phyloP scores from a whole-genome alignment of 164 flowering plant genomes.

The Stephania japonica region DNA sequence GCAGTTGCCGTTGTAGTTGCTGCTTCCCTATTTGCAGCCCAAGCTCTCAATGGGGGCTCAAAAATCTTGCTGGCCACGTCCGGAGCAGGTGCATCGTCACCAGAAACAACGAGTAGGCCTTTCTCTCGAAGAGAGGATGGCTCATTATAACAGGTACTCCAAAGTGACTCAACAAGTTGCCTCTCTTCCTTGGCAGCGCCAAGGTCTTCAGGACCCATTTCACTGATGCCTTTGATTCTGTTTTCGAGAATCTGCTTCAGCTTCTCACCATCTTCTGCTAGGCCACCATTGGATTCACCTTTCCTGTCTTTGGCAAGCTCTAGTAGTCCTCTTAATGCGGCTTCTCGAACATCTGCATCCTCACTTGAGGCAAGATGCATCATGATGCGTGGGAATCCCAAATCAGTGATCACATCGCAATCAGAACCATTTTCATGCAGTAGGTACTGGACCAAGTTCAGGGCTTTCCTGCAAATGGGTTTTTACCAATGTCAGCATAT shows the following conservation, averaged over 20 bases:
- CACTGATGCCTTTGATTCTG: slow-evolving; percentile 58
- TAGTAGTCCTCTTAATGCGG: slow-evolving; percentile 73
- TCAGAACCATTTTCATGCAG: slow-evolving; percentile 69
- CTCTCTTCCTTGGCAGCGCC: slow-evolving; percentile 87
- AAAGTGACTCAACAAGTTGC: slow-evolving; percentile 78
- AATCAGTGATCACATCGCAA: slow-evolving; percentile 44
- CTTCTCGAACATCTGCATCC: slow-evolving; percentile 81
- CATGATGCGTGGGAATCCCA: slow-evolving; percentile 81
- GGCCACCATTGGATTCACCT: slow-evolving; percentile 14
- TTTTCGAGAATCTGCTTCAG: slow-evolving; percentile 68
- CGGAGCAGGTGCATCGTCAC: slow-evolving; percentile 77
- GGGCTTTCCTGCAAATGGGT: slow-evolving; percentile 67
- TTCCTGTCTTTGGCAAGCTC: slow-evolving; percentile 51
- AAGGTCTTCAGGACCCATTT: slow-evolving; percentile 71
- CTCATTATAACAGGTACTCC: slow-evolving; percentile 70
- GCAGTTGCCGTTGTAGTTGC: not conserved
- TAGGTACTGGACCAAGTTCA: slow-evolving; percentile 78
- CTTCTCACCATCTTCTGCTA: slow-evolving; percentile 44
- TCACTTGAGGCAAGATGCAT: slow-evolving; percentile 82
- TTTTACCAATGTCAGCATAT: not conserved
- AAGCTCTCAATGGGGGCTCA: slow-evolving; percentile 75
- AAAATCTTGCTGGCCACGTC: slow-evolving; percentile 77
- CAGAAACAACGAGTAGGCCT: slow-evolving; percentile 74
- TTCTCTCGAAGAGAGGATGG: slow-evolving; percentile 75
- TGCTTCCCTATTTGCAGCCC: slow-evolving; percentile 33